These are phyloP conservation scores for Striga hermonthica DNA, from an alignment of 305 asterid genomes.

Conservation along the genomic window DNA sequence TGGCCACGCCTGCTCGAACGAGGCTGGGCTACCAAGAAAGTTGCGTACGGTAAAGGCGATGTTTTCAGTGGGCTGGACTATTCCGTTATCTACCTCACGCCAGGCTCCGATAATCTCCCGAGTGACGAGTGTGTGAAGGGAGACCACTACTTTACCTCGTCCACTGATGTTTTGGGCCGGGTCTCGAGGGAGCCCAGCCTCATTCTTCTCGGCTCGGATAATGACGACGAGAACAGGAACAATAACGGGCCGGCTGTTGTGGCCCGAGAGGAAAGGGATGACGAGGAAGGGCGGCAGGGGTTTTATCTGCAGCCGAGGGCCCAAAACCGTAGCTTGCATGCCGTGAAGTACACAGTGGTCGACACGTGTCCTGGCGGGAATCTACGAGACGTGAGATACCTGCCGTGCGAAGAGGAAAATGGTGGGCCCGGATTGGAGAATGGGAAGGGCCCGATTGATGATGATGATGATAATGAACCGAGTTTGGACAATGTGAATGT, in stretches of 20 bases:
- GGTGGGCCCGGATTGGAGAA: too few relatives aligned
- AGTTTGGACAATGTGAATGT: too few relatives aligned
- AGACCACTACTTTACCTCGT: conserved; percentile 57
- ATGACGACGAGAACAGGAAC: conserved; percentile 6
- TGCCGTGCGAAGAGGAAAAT: too few relatives aligned
- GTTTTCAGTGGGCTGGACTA: conserved; percentile 12
- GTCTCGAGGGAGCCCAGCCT: conserved; percentile 61
- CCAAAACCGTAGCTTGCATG: conserved; percentile 37
- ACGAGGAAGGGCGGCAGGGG: conserved; percentile 34
- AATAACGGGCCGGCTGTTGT: not conserved
- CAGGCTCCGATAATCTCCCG: conserved; percentile 55
- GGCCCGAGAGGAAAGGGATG: conserved; percentile 42
- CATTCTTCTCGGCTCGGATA: conserved; percentile 47
- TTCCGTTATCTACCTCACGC: conserved; percentile 55
- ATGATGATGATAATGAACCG: too few relatives aligned
- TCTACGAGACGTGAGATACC: conserved; percentile 41
- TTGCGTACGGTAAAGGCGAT: conserved; percentile 32
- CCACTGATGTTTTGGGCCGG: conserved; percentile 51
- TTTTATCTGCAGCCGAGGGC: conserved; percentile 62
- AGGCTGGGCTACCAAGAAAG: conserved; percentile 75
- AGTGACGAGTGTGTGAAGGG: conserved; percentile 52
- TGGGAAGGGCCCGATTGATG: too few relatives aligned
- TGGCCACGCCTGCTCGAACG: conserved; percentile 81
- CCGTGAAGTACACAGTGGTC: conserved; percentile 45
- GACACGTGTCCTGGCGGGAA: conserved; percentile 55